Conservation (phyloP, 441 rosid species). For the Pelargonium australe region DNA sequence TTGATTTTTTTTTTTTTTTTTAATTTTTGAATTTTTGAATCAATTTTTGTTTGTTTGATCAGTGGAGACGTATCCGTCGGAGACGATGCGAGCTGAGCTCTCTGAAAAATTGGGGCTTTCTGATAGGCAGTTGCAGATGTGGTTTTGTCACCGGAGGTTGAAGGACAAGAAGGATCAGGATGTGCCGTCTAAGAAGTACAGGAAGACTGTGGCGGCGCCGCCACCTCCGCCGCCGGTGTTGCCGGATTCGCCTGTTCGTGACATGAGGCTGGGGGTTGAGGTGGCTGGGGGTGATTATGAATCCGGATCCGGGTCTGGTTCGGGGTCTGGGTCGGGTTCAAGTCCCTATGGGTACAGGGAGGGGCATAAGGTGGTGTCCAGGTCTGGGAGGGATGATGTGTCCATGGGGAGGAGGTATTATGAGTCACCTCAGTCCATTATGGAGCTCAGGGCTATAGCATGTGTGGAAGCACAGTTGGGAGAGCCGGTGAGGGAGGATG, state of each 20-base stretch:
- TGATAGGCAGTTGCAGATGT: constrained; percentile 99
- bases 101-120: constrained; percentile 77
- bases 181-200: constrained; percentile 36
- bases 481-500: constrained; percentile 91
- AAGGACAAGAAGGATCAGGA: constrained; percentile 68
- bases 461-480: constrained; percentile 94
- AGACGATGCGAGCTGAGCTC: constrained; percentile 59
- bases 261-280: constrained; percentile 36
- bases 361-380: constrained; percentile 27
- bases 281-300: constrained; percentile 37
- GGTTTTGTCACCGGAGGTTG: constrained; percentile 97
- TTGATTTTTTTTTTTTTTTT: background rate
- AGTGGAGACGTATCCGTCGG: constrained; percentile 91
- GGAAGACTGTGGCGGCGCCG: constrained; percentile 29
- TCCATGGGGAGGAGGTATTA: constrained; percentile 41
- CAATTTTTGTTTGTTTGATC: background rate
- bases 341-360: constrained; percentile 42
- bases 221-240: background rate
- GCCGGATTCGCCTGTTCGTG: constrained; percentile 20
- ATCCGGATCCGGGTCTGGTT: constrained; percentile 56
- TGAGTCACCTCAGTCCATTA: constrained; percentile 53
- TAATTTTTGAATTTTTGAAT: too few species aligned
- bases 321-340: constrained; percentile 64
- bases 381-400: constrained; percentile 35
- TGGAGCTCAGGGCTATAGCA: constrained; percentile 79